Evolutionary conservation across 352 stramenopile species (phyloP).

Genomic region (Elongisporangium anandrum): DNA sequence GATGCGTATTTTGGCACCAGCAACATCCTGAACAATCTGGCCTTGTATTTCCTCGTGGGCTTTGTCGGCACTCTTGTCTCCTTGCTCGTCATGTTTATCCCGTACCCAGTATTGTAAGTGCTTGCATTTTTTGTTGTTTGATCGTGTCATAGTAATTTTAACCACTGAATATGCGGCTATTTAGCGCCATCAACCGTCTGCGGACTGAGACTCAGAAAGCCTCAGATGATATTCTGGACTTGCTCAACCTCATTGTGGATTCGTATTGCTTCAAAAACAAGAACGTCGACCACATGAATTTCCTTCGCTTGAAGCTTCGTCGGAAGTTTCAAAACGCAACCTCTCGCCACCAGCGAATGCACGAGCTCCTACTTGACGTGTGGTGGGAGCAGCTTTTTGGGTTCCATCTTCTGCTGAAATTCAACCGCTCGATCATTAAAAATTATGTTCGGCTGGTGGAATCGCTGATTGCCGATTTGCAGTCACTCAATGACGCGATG

Average conservation of each 20-base stretch:
- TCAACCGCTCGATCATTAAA: conserved; percentile 67
- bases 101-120: conserved; percentile 47
- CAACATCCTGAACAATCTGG: conserved; percentile 50
- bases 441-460: conserved; percentile 59
- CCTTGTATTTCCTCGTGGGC: conserved; percentile 46
- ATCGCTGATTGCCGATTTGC: conserved; percentile 60
- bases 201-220: conserved; percentile 41
- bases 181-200: conserved; percentile 38
- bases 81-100: conserved; percentile 46
- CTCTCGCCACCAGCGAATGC: conserved; percentile 54
- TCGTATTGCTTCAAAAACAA: conserved; percentile 88
- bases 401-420: conserved; percentile 60
- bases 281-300: conserved; percentile 81
- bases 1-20: conserved; percentile 26
- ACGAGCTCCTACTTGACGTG: conserved; percentile 50
- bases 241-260: conserved; percentile 80
- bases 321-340: conserved; percentile 60
- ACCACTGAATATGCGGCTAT: no score
- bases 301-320: conserved; percentile 63
- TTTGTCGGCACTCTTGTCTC: conserved; percentile 42
- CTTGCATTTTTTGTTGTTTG: no score
- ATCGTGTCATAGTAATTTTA: conserved; percentile 12
- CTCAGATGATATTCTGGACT: conserved; percentile 53
- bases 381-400: conserved; percentile 83
- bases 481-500: conserved; percentile 72